Percentiles rank a stretch among this genome's conserved stretches.
These are phyloP conservation scores for Rosa hybrid DNA, from an alignment of 331 rosid genomes.

Conservation along the genomic window DNA sequence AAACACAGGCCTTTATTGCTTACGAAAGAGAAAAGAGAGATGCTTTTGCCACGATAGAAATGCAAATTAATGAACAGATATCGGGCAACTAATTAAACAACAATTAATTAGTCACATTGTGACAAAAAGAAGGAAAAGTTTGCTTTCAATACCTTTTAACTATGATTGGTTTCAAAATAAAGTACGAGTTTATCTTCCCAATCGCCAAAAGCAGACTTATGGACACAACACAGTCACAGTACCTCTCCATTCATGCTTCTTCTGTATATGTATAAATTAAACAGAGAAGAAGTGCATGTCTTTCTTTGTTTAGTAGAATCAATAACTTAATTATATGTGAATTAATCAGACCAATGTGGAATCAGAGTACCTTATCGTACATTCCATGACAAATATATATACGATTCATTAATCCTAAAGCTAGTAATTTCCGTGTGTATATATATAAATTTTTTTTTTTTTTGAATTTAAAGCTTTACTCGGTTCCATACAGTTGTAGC, in stretches of 20 bases:
- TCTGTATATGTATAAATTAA: not conserved
- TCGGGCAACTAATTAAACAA: conserved; percentile 14
- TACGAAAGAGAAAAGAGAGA: not conserved
- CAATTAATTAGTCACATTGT: not conserved
- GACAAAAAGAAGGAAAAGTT: not conserved
- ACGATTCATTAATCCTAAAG: not conserved
- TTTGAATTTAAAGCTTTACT: no score
- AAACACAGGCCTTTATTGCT: not conserved
- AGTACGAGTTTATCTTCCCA: not conserved
- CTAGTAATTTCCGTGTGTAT: no score
- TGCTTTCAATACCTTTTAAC: conserved; percentile 27
- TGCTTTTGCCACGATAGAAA: not conserved
- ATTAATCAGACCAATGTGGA: not conserved
- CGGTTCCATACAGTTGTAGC: no score
- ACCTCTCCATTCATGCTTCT: conserved; percentile 4
- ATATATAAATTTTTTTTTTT: no score
- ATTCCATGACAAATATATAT: not conserved
- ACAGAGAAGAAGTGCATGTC: not conserved
- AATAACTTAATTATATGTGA: no score
- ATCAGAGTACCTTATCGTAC: not conserved
- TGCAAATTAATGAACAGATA: not conserved
- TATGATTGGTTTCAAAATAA: conserved; percentile 29
- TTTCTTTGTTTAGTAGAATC: not conserved
- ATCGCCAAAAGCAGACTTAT: conserved; percentile 3
- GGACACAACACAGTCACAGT: conserved; percentile 9